Conservation (phyloP, 1,139 yeast species). For the Geotrichum bryndzae region DNA sequence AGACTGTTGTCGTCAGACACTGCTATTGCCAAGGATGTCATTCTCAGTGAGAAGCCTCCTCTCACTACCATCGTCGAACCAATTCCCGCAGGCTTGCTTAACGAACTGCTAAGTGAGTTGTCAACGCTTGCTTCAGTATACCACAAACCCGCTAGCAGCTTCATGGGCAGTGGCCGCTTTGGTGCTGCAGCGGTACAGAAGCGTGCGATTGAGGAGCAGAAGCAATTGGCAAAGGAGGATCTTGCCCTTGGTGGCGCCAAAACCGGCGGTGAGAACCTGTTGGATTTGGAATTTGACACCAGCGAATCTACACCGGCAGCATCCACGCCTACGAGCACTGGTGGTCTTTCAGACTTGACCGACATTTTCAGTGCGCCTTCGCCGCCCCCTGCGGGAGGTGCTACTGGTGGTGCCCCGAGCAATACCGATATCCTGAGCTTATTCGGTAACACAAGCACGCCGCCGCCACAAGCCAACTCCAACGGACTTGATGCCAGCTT, state of each 20-base stretch:
- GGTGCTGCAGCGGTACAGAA: conserved; percentile 43
- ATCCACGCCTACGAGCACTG: conserved; percentile 21
- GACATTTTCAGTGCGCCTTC: conserved; percentile 33
- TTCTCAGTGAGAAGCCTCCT: conserved; percentile 60
- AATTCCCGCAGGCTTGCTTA: conserved; percentile 63
- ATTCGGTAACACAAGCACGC: conserved; percentile 35
- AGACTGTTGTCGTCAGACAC: conserved; percentile 69
- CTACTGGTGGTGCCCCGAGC: conserved; percentile 22
- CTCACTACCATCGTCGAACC: conserved; percentile 65
- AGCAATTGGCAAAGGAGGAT: conserved; percentile 71
- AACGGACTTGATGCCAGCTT: conserved; percentile 19
- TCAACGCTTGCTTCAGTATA: conserved; percentile 86
- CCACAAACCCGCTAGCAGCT: conserved; percentile 72
- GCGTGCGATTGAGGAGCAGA: conserved; percentile 68
- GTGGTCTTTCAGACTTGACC: conserved; percentile 31
- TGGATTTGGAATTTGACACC: conserved; percentile 69
- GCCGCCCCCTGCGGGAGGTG: conserved; percentile 27
- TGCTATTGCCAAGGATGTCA: conserved; percentile 44
- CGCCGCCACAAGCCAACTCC: conserved; percentile 21
- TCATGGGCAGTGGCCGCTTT: conserved; percentile 46
- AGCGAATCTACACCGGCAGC: conserved; percentile 26
- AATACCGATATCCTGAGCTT: conserved; percentile 44
- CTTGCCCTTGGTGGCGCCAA: conserved; percentile 46
- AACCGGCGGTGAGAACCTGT: conserved; percentile 67
- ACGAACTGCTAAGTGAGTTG: conserved; percentile 64